Percentiles rank a stretch among this genome's conserved stretches.
Evolutionary conservation across 1,284 basidiomycete species (phyloP).

Genomic region (Leccinum pseudoinsigne): DNA sequence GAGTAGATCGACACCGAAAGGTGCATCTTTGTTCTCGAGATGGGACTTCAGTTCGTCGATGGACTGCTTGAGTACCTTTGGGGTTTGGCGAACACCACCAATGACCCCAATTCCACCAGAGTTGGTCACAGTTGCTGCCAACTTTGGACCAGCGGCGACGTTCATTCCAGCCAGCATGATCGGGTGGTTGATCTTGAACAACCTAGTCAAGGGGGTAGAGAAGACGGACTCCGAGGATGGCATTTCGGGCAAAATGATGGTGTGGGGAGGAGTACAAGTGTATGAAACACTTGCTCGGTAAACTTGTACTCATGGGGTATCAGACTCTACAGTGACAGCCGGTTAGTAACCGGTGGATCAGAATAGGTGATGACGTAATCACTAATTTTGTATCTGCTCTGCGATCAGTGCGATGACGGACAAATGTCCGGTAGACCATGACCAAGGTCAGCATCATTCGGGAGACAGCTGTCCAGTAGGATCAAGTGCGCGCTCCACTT

Average conservation of each 20-base stretch:
- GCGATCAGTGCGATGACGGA: slow-evolving; percentile 35
- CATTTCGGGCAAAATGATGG: slow-evolving; percentile 35
- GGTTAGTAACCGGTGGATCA: neutral
- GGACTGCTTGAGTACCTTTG: slow-evolving; percentile 60
- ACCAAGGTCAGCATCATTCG: slow-evolving; percentile 15
- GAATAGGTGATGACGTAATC: slow-evolving; percentile 27
- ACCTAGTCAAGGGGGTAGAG: slow-evolving; percentile 60
- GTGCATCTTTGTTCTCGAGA: slow-evolving; percentile 71
- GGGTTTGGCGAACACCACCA: slow-evolving; percentile 73
- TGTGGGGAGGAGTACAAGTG: neutral
- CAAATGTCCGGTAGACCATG: slow-evolving; percentile 67
- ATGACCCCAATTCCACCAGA: slow-evolving; percentile 85
- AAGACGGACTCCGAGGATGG: slow-evolving; percentile 58
- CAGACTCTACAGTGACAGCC: no score
- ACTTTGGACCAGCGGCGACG: slow-evolving; percentile 76
- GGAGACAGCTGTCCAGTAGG: slow-evolving; percentile 45
- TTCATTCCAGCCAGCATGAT: slow-evolving; percentile 87
- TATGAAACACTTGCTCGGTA: neutral
- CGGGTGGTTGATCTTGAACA: slow-evolving; percentile 82
- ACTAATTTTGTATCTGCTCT: neutral
- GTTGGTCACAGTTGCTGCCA: slow-evolving; percentile 81
- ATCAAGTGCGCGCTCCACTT: slow-evolving; percentile 44
- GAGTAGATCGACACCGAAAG: slow-evolving; percentile 82
- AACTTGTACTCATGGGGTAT: neutral
- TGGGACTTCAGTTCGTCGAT: slow-evolving; percentile 70